Base-by-base conservation (phyloP, 2,329 filamentous ascomycete genomes). In the Ampelomyces quisqualis region DNA sequence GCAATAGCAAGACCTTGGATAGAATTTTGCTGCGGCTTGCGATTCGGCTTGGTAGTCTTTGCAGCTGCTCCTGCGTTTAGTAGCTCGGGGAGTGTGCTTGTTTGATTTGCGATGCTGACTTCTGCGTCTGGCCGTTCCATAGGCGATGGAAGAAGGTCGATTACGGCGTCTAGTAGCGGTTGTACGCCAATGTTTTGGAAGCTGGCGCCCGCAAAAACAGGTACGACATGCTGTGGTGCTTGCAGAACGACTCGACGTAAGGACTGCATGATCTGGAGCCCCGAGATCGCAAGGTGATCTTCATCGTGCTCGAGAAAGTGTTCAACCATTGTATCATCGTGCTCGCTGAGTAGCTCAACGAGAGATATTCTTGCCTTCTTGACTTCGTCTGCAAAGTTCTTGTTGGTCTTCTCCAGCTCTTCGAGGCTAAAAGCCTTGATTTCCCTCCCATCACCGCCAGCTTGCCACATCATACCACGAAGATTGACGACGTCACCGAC, bases 171-270 rank as follows among this genome's bases (percentile, higher is more conserved):
- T 38, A 97, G 78, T 15, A 98, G 75, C 19, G 90, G 89, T 65
- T 96, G 89, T 3, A 97, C 90, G 6, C 93, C 93, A 47, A 97
- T 88, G 52, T 97, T 95, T 28, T 86, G 82, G 68, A 97, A 90
- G 66, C 90, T 96, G 4, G 91, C 90, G 2, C 91, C 91, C 1
- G 88, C 88, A 68, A 95, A 94, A 0, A 96, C 79, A 1, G 91
- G 91, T 29, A 93, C 86, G 13, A 94, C 74, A n/a, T 72, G 74
- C 35, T 88, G 89, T 7, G 85, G 78, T 1, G 83, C 80, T 32
- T 76, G 74, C 5, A 84, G 74, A 5, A 95, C 80, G 26, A 83
- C 84, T 31, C 83, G 78, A 22, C 90, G 81, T 21, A 98, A 78
- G 47, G 86, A 87, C 38, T 82, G 76, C 45, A 85, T 82, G 45